Evolutionary conservation across 2,329 filamentous ascomycete genomes (phyloP).

Genomic region (Aspergillus sp.): DNA sequence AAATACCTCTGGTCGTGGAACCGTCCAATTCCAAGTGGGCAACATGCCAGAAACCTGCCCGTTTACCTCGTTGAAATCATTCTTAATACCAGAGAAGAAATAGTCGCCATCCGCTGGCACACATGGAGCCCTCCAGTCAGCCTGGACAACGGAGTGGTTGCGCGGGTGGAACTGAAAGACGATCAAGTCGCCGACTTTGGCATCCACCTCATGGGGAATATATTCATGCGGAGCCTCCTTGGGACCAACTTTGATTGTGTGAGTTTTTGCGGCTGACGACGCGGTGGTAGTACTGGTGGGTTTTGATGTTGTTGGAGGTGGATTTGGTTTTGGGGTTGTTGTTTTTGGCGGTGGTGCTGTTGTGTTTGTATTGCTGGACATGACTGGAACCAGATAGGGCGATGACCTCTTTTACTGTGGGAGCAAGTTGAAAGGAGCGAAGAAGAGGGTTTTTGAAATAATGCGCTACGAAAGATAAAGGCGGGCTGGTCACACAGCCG

Average conservation of each 20-base stretch:
- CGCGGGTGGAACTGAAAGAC: slow-evolving; percentile 63
- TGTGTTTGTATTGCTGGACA: background rate
- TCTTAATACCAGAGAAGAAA: slow-evolving; percentile 33
- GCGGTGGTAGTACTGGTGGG: background rate
- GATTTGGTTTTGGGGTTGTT: background rate
- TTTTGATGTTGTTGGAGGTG: background rate
- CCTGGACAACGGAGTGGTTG: slow-evolving; percentile 64
- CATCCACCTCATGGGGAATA: slow-evolving; percentile 28
- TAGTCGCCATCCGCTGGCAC: slow-evolving; percentile 49
- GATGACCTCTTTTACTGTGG: background rate
- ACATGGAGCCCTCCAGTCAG: slow-evolving; percentile 61
- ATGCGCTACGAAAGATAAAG: background rate
- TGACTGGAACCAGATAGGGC: background rate
- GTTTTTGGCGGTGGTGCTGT: background rate
- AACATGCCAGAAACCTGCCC: slow-evolving; percentile 41
- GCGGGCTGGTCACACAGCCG: background rate
- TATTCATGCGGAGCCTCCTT: slow-evolving; percentile 34
- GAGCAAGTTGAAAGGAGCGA: background rate
- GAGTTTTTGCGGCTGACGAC: slow-evolving; percentile 17
- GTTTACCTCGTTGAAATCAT: slow-evolving; percentile 50
- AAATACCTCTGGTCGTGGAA: slow-evolving; percentile 58
- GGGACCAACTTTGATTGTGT: slow-evolving; percentile 36
- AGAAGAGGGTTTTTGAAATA: background rate
- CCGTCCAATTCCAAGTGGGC: slow-evolving; percentile 39
- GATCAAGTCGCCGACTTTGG: slow-evolving; percentile 32